Percentiles rank a stretch among this genome's conserved stretches.
phyloP scores from a whole-genome alignment of 177 flowering plant species.

The Tripterygium wilfordii region DNA sequence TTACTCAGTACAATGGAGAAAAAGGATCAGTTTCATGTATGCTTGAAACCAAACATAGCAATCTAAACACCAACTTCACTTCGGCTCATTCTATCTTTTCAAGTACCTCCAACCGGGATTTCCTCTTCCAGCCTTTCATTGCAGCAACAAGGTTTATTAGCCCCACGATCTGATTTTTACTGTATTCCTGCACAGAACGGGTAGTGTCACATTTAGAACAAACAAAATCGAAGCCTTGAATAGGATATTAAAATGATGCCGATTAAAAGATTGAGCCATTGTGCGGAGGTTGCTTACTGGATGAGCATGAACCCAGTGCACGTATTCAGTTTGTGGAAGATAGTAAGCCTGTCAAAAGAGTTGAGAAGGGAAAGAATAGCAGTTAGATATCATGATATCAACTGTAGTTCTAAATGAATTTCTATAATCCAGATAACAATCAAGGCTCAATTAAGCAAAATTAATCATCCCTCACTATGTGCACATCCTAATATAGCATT shows the following conservation, averaged over 20 bases:
- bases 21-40: constrained; percentile 5
- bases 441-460: too few species aligned
- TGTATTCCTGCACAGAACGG: constrained; percentile 42
- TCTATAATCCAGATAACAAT: too few species aligned
- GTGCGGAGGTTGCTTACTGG: constrained; percentile 44
- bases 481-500: too few species aligned
- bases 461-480: too few species aligned
- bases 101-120: constrained; percentile 75
- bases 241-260: background rate
- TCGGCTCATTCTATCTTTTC: constrained; percentile 76
- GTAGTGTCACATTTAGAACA: background rate
- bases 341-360: constrained; percentile 78
- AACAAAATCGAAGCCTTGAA: background rate
- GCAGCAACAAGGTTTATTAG: constrained; percentile 86
- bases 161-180: constrained; percentile 71
- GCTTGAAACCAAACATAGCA: too few species aligned
- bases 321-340: constrained; percentile 94
- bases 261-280: background rate
- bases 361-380: constrained; percentile 2
- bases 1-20: constrained; percentile 1
- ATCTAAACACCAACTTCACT: too few species aligned
- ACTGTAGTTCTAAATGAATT: too few species aligned
- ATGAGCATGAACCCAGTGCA: constrained; percentile 92
- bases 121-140: constrained; percentile 94
- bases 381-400: too few species aligned